Evolutionary conservation across 2,329 filamentous ascomycete species (phyloP), one percentile per base, ranked within the genome.

Genomic region (Trichoderma breve): DNA sequence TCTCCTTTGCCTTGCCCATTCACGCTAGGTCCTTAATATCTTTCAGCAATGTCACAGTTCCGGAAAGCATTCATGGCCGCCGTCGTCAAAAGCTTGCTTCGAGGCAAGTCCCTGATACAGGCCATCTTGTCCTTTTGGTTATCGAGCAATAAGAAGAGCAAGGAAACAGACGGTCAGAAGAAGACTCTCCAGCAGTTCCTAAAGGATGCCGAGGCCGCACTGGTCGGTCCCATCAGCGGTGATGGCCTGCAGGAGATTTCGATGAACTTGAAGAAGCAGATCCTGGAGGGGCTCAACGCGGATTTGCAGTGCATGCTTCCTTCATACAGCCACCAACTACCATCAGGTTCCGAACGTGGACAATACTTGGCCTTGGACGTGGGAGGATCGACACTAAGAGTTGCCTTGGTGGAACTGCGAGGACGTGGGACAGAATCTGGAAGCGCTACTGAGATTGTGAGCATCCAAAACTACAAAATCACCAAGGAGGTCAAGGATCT

Each of bases 381-480:
- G n/a, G 90, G 90, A 47, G 90, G 90, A 2, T 92, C 90, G 47
- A 92, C 89, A 12, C 81, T 92, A 73, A 84, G 90, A 67, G 88
- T 92, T 34, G 90, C 89, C 6, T 77, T 92, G 75, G 88, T 92
- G 60, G 85, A 90, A 74, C 82, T 92, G 71, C 81, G 82, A 66
- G 88, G 88, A 12, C 82, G 83, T 34, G 81, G 80, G 26, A 77
- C 78, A 26, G 74, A 74, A 6, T 78, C 77, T 8, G 82, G 80
- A 24, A 79, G 80, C 63, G 84, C 84, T 76, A 86, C 83, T 74
- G 82, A 83, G 71, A 89, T 91, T 73, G 79, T 89, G 71, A 85
- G 83, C 73, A 87, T 87, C 75, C 83, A 83, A 69, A 85, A 84
- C 60, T 90, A 88, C 79, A 85, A 84, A 76, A 91, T 92, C 75